These are phyloP conservation scores for Pestalotiopsis sp. DNA, from an alignment of 2,329 filamentous ascomycete species.

Conservation along the genomic window DNA sequence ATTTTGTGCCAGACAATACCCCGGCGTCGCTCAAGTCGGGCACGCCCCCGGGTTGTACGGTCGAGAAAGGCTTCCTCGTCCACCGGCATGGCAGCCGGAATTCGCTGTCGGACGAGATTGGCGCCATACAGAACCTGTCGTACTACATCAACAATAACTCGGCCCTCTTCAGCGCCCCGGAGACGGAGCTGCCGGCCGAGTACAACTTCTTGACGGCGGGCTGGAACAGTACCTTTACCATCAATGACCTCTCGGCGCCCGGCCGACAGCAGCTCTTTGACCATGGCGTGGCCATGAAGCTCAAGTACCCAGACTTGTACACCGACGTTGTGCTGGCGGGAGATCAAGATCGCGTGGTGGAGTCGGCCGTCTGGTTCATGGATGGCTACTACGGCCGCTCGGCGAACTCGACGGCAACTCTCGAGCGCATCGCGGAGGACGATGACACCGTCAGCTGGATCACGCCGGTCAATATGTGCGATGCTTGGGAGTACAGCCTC, in stretches of 20 bases:
- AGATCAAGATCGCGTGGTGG: constrained; percentile 24
- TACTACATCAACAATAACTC: constrained; percentile 23
- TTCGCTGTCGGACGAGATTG: constrained; percentile 22
- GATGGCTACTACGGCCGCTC: constrained; percentile 23
- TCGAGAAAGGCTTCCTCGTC: constrained; percentile 22
- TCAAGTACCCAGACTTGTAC: constrained; percentile 21
- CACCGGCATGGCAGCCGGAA: constrained; percentile 25
- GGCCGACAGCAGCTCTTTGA: constrained; percentile 25
- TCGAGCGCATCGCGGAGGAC: constrained; percentile 17
- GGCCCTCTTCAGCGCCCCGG: constrained; percentile 20
- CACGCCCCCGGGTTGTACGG: constrained; percentile 24
- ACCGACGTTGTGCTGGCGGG: constrained; percentile 20
- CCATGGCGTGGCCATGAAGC: constrained; percentile 22
- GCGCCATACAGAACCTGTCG: constrained; percentile 18
- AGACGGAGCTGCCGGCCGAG: constrained; percentile 15
- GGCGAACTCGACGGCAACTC: constrained; percentile 19
- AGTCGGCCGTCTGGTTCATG: constrained; percentile 25
- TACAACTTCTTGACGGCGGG: constrained; percentile 20
- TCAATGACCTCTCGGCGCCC: constrained; percentile 21
- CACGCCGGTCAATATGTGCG: constrained; percentile 23
- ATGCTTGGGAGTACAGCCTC: constrained; percentile 17
- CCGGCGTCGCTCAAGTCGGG: constrained; percentile 18
- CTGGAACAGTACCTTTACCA: constrained; percentile 22
- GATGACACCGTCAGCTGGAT: constrained; percentile 24
- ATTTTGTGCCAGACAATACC: constrained; percentile 24